Conservation (phyloP, 2,329 filamentous ascomycete species). For the Pseudogymnoascus sp. region DNA sequence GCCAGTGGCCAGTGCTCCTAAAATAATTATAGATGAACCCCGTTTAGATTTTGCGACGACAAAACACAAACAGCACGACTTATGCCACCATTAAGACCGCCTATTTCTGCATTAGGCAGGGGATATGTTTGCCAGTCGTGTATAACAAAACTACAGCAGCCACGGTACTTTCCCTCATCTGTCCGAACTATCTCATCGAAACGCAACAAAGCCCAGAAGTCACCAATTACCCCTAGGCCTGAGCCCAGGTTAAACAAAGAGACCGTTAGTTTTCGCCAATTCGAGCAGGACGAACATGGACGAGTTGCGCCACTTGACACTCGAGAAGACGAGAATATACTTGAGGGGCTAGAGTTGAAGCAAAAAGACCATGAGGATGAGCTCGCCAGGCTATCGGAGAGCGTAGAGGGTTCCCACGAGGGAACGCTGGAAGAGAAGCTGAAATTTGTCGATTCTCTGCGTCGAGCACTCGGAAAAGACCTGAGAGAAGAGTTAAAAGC, state of each 20-base stretch:
- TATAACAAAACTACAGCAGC: constrained; percentile 20
- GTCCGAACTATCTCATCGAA: neutral
- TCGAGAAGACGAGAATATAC: neutral
- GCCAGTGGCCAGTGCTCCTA: constrained; percentile 1
- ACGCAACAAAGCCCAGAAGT: neutral
- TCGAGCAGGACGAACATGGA: constrained; percentile 5
- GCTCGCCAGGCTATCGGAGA: neutral
- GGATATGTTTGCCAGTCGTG: constrained; percentile 28
- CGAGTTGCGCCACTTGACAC: neutral
- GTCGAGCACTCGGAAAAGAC: neutral
- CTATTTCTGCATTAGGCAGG: constrained; percentile 9
- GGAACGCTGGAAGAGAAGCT: neutral
- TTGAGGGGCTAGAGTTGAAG: neutral
- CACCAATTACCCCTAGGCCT: neutral
- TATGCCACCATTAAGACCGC: constrained; percentile 9
- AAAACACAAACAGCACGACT: constrained; percentile 5
- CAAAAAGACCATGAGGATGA: constrained; percentile 1
- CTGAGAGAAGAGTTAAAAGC: neutral
- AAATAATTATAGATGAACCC: constrained; percentile 1
- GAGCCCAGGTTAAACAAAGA: neutral
- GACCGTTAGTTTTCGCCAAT: neutral
- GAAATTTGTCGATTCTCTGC: neutral
- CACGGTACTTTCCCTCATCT: constrained; percentile 1
- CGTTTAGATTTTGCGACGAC: neutral
- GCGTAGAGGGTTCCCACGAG: neutral